These are phyloP conservation scores for Ceratocystiopsis sp. DNA, from an alignment of 2,329 filamentous ascomycete species.

Conservation along the genomic window DNA sequence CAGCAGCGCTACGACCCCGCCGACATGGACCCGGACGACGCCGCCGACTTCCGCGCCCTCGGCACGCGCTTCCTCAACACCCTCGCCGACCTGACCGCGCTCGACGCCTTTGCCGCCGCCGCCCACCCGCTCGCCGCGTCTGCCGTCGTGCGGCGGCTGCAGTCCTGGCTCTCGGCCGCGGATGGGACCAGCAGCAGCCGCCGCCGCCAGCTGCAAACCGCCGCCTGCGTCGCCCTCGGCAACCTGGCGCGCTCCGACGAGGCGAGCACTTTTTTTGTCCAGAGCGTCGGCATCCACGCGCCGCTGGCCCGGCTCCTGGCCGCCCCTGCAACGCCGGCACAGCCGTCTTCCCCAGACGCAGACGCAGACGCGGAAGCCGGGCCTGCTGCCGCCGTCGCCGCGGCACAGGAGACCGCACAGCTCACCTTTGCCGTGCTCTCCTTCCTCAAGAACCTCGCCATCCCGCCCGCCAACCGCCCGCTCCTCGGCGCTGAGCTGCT, in stretches of 20 bases:
- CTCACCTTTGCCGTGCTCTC: conserved; percentile 39
- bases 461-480: conserved; percentile 37
- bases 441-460: conserved; percentile 48
- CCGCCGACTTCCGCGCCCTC: conserved; percentile 20
- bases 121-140: conserved; percentile 20
- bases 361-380: too few species aligned
- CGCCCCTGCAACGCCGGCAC: conserved; percentile 9
- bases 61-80: conserved; percentile 32
- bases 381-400: too few species aligned
- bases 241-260: conserved; percentile 44
- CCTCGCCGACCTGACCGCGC: conserved; percentile 30
- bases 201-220: conserved; percentile 26
- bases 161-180: conserved; percentile 20
- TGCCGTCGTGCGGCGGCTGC: conserved; percentile 19
- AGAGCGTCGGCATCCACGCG: conserved; percentile 23
- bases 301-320: conserved; percentile 28
- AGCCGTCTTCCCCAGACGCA: conserved; percentile 1
- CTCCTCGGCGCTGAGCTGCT: conserved; percentile 25
- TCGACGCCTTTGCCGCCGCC: conserved; percentile 24
- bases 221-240: conserved; percentile 42
- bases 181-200: conserved; percentile 9
- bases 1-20: conserved; percentile 17
- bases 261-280: conserved; percentile 32
- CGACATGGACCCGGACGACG: conserved; percentile 28
- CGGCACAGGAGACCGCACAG: conserved; percentile 15